Conservation (phyloP, 208 protist genomes). For the Leishmania guyanensis region DNA sequence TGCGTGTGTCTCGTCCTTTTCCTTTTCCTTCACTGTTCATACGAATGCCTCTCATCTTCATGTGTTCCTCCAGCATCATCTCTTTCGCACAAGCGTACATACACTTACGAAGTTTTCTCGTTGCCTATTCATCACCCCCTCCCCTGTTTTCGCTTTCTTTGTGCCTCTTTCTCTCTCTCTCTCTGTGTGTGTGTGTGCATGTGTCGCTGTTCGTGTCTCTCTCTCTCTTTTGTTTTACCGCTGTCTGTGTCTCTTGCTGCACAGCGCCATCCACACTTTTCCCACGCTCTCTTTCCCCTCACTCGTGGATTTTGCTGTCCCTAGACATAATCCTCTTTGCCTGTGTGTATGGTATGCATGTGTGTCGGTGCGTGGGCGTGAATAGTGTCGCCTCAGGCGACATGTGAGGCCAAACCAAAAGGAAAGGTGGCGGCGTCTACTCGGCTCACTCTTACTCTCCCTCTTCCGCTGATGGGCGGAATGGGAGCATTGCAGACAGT, state of each 20-base stretch:
- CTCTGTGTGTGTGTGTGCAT: not conserved
- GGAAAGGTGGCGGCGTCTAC: not conserved
- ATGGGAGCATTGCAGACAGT: not conserved
- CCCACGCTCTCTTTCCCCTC: not conserved
- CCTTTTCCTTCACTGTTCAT: not conserved
- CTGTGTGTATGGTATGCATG: not conserved
- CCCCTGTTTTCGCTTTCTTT: not conserved
- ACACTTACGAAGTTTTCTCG: not conserved
- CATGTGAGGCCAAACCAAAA: not conserved
- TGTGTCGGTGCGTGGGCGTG: not conserved
- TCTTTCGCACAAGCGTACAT: not conserved
- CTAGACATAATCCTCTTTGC: not conserved
- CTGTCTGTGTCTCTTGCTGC: not conserved
- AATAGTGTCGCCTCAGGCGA: not conserved
- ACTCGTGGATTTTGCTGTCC: not conserved
- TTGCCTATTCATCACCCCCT: not conserved
- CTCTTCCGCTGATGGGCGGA: not conserved
- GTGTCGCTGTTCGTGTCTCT: not conserved
- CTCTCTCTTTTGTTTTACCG: constrained; percentile 4
- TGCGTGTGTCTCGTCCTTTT: not conserved
- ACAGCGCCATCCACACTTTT: not conserved
- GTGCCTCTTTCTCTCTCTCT: not conserved
- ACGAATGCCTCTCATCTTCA: not conserved
- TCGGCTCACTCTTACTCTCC: not conserved
- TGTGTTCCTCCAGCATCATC: not conserved